Conservation (phyloP, 345 rosid species). For the Aquilaria malaccensis region DNA sequence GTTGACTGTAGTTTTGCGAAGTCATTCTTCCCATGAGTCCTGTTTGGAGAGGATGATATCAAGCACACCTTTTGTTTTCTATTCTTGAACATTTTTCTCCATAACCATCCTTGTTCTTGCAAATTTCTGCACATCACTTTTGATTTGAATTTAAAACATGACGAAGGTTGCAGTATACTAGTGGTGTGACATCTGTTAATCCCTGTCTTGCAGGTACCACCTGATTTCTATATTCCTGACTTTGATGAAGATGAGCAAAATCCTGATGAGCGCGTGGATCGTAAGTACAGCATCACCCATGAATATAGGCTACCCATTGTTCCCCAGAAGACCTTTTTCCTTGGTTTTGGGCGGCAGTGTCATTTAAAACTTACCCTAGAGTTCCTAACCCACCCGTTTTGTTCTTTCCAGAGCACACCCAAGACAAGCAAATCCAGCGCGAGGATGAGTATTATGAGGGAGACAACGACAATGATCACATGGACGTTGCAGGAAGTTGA, state of each 20-base stretch:
- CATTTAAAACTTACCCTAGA: not conserved
- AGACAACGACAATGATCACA: slow-evolving; percentile 75
- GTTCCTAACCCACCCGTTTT: not conserved
- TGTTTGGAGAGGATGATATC: no score
- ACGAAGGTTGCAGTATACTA: not conserved
- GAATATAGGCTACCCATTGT: not conserved
- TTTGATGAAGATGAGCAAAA: slow-evolving; percentile 87
- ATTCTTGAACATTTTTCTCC: no score
- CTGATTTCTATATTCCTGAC: slow-evolving; percentile 90
- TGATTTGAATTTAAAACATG: not conserved
- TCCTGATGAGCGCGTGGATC: slow-evolving; percentile 78
- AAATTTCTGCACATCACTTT: no score
- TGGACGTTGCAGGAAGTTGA: slow-evolving; percentile 21
- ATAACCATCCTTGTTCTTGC: no score
- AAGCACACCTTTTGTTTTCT: no score
- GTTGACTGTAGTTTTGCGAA: no score
- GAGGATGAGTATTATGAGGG: slow-evolving; percentile 89
- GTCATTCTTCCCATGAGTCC: no score
- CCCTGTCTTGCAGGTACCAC: slow-evolving; percentile 63
- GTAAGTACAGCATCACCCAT: slow-evolving; percentile 40
- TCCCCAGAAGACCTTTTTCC: not conserved
- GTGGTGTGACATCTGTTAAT: slow-evolving; percentile 2
- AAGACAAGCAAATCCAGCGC: slow-evolving; percentile 83
- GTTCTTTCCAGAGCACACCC: slow-evolving; percentile 60
- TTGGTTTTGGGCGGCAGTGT: not conserved